These are phyloP conservation scores for Magnolia kwangsiensis DNA, from an alignment of 164 flowering plant genomes.

Conservation along the genomic window DNA sequence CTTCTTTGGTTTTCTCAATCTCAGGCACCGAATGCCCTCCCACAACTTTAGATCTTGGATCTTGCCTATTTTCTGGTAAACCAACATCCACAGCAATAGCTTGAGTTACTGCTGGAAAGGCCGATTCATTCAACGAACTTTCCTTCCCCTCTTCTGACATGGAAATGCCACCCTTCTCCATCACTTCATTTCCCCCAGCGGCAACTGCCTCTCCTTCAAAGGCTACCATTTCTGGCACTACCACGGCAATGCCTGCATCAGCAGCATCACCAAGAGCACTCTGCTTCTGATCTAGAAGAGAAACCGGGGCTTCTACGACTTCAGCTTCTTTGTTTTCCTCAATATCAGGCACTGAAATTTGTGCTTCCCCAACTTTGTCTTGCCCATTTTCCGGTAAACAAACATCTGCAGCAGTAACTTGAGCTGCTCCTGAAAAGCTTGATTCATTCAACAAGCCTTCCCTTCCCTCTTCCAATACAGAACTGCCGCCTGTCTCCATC, in stretches of 20 bases:
- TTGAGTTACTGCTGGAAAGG: background rate
- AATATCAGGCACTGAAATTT: background rate
- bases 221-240: background rate
- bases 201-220: background rate
- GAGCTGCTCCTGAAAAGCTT: background rate
- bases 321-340: background rate
- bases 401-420: background rate
- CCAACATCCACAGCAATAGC: background rate
- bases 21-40: too few relatives aligned
- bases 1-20: too few relatives aligned
- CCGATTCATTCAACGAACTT: background rate
- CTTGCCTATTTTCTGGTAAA: conserved; percentile 3
- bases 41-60: background rate
- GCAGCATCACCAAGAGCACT: background rate
- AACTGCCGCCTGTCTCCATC: background rate
- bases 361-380: too few relatives aligned
- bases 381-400: background rate
- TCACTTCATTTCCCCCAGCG: background rate
- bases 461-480: background rate
- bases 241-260: background rate
- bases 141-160: background rate
- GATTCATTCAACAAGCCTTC: background rate
- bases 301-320: background rate
- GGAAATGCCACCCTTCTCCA: background rate
- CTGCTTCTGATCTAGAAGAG: background rate